A percentile compares a stretch with the other conserved stretches of the same genome.
Conservation (phyloP, 2,329 filamentous ascomycete species). For the Atkinsonella hypoxylon region DNA sequence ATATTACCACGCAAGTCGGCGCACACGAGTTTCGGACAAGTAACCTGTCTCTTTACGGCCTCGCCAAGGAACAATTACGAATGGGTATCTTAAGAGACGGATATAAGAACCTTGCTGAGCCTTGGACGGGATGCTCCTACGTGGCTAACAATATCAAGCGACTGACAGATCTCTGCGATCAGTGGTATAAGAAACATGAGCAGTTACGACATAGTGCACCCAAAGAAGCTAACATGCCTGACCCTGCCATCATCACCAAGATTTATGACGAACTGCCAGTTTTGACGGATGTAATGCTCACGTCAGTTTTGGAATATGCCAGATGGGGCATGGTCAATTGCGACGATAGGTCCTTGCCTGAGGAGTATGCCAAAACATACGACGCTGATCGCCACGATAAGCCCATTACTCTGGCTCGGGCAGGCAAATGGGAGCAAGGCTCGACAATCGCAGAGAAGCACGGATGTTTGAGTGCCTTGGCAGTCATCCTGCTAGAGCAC, state of each 20-base stretch:
- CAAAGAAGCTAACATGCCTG: constrained; percentile 22
- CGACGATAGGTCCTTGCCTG: constrained; percentile 29
- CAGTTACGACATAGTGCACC: constrained; percentile 16
- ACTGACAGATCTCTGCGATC: constrained; percentile 43
- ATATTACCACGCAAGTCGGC: constrained; percentile 41
- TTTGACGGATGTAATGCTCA: constrained; percentile 43
- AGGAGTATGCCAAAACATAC: constrained; percentile 37
- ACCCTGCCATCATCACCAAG: constrained; percentile 28
- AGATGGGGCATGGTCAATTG: constrained; percentile 36
- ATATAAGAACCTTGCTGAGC: constrained; percentile 60
- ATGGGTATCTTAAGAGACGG: constrained; percentile 50
- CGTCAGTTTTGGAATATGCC: constrained; percentile 39
- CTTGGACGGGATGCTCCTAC: constrained; percentile 70
- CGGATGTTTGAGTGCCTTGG: constrained; percentile 40
- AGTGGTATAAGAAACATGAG: constrained; percentile 40
- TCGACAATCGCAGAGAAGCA: constrained; percentile 48
- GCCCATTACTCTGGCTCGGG: constrained; percentile 39
- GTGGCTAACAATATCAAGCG: constrained; percentile 51
- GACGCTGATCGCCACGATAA: constrained; percentile 38
- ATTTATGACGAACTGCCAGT: constrained; percentile 37
- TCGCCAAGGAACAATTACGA: constrained; percentile 53
- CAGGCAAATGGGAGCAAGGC: constrained; percentile 44
- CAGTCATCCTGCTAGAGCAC: constrained; percentile 43
- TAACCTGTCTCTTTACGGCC: constrained; percentile 60
- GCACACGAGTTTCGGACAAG: constrained; percentile 63